Evolutionary conservation across 306 rosid species (phyloP), one percentile per base, ranked within the genome.

Genomic region (Astragalus membranaceus): DNA sequence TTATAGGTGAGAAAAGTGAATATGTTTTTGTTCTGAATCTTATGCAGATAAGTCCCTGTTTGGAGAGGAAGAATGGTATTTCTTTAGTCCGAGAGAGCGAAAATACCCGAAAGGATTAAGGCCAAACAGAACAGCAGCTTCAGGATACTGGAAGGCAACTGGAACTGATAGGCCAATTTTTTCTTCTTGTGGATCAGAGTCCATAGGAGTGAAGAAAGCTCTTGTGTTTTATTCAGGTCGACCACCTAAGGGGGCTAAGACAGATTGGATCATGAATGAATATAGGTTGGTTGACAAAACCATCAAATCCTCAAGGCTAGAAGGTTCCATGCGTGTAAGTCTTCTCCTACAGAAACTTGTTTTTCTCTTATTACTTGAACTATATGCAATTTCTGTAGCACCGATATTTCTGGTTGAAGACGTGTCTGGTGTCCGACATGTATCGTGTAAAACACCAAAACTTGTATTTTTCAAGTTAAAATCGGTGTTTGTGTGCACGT

Each of bases 41-140:
- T 75, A 32, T 62, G 82, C 92, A 90, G 96, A 77, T 60, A 86
- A 84, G 42, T 86, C 96, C 13, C 70, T 81, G 69, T 85, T 83
- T 81, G 95, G 96, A 20, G 90, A 88, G 74, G 87, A 79, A 63
- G 96, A 87, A 32, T 84, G 96, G 92, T 87, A 81, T 51, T 89
- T 89, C 78, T 89, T 89, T 62, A 89, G 84, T 54, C 92, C 92
- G 0, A 83, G 96, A 67, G 88, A 87, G 5, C 17, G 90, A 48
- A 89, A 89, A 77, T 79, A 89, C 54, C 88, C 88, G 0, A 89
- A 85, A 8, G 96, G 96, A 44, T 71, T 60, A 8, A 81, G 96
- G 72, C 93, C 96, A 2, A 89, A 87, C 48, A 89, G 93, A 75
- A 82, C 88, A 5, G 89, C 91, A 41, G 91, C 79, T 51, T 80